A percentile compares a stretch with the other conserved stretches of the same genome.
Conservation (phyloP, 2,329 filamentous ascomycete species). For the Hysterium pulicare region DNA sequence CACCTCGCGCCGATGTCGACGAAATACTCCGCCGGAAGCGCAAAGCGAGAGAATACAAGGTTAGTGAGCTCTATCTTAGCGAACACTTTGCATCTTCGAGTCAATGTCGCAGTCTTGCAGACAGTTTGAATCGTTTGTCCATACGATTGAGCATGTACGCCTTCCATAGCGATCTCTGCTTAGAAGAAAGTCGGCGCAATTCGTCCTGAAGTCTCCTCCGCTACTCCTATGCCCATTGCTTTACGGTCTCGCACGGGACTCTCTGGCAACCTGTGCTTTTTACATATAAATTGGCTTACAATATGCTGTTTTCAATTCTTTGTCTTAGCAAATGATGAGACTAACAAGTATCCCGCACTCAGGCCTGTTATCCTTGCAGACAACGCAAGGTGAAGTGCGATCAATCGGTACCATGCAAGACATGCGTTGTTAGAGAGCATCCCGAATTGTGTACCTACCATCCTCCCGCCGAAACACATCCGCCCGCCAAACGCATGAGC, state of each 20-base stretch:
- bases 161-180: no score
- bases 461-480: slow-evolving; percentile 38
- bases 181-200: no score
- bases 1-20: slow-evolving; percentile 47
- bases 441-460: slow-evolving; percentile 49
- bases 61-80: slow-evolving; percentile 16
- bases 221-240: no score
- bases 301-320: no score
- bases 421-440: slow-evolving; percentile 49
- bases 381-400: slow-evolving; percentile 49
- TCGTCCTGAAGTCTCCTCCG: no score
- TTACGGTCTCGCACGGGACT: no score
- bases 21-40: slow-evolving; percentile 49
- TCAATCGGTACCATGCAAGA: slow-evolving; percentile 47
- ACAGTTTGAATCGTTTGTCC: no score
- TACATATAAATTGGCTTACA: no score
- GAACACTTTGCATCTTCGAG: not conserved
- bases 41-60: slow-evolving; percentile 52
- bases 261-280: no score
- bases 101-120: no score
- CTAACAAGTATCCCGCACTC: slow-evolving; percentile 1
- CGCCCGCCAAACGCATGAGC: slow-evolving; percentile 38
- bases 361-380: slow-evolving; percentile 50
- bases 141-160: no score
- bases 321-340: no score